These are phyloP conservation scores for Aspergillus melleus DNA, from an alignment of 2,329 filamentous ascomycete species.

Conservation along the genomic window DNA sequence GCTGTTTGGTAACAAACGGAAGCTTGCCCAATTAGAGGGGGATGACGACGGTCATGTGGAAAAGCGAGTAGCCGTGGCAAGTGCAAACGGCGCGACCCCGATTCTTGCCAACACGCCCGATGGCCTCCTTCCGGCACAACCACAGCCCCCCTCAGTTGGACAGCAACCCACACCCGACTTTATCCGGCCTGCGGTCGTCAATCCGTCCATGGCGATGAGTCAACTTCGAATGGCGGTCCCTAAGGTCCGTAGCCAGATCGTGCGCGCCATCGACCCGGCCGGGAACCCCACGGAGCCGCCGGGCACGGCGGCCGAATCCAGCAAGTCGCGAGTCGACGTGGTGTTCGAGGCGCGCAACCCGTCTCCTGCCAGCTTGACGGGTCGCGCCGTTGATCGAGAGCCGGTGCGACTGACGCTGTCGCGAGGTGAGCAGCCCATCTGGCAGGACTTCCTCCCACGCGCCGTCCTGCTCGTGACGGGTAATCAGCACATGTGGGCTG, in stretches of 20 bases:
- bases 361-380: constrained; percentile 58
- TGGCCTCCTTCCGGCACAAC: constrained; percentile 73
- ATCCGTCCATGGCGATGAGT: constrained; percentile 75
- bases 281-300: constrained; percentile 47
- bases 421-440: constrained; percentile 76
- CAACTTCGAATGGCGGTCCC: constrained; percentile 86
- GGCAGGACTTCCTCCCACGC: constrained; percentile 90
- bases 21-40: constrained; percentile 69
- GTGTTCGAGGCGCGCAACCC: constrained; percentile 90
- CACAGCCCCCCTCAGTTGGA: constrained; percentile 60
- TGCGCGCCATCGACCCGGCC: constrained; percentile 69
- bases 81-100: constrained; percentile 67
- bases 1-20: constrained; percentile 90
- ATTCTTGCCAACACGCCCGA: constrained; percentile 76
- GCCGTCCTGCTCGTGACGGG: constrained; percentile 88
- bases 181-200: constrained; percentile 82
- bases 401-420: constrained; percentile 81
- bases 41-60: constrained; percentile 68
- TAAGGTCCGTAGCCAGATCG: constrained; percentile 77
- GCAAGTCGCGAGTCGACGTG: constrained; percentile 64
- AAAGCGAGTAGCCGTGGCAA: constrained; percentile 60
- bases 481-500: constrained; percentile 87
- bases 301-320: constrained; percentile 36
- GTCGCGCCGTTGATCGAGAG: constrained; percentile 66
- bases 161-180: constrained; percentile 75